phyloP scores from a whole-genome alignment of 805 yeast genomes.

The Nakazawaea ishiwadae region DNA sequence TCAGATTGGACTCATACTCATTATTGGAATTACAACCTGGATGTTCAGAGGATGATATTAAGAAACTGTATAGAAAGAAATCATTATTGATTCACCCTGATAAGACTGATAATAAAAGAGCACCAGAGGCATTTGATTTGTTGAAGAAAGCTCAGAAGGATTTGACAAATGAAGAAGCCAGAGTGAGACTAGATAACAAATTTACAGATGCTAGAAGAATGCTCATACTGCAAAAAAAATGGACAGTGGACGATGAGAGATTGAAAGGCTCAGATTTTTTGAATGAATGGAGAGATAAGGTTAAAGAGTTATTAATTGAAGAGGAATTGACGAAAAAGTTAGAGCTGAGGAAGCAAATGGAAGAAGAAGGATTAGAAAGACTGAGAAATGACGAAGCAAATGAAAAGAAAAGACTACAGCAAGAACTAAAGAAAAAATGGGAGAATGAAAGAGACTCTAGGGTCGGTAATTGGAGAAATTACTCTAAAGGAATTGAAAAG shows the following conservation, averaged over 20 bases:
- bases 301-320: conserved; percentile 39
- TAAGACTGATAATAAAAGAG: conserved; percentile 48
- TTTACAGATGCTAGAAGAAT: conserved; percentile 39
- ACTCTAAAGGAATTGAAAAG: conserved; percentile 36
- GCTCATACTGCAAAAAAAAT: conserved; percentile 29
- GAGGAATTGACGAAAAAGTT: conserved; percentile 39
- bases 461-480: conserved; percentile 57
- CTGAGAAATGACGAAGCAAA: conserved; percentile 27
- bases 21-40: conserved; percentile 45
- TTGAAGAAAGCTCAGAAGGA: conserved; percentile 50
- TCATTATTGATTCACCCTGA: conserved; percentile 70
- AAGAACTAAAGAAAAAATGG: conserved; percentile 46
- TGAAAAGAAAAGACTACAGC: conserved; percentile 26
- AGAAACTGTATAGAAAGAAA: conserved; percentile 47
- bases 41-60: conserved; percentile 33
- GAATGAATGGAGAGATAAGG: conserved; percentile 36
- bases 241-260: conserved; percentile 33
- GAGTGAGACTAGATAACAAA: conserved; percentile 37
- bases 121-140: conserved; percentile 59
- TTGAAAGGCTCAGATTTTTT: conserved; percentile 29
- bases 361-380: conserved; percentile 33
- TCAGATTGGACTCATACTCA: conserved; percentile 49
- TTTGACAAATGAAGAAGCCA: conserved; percentile 30
- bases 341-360: conserved; percentile 35
- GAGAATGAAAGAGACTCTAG: conserved; percentile 55